phyloP scores from a whole-genome alignment of 1,139 yeast genomes.

The Saccharomyces hybrid region DNA sequence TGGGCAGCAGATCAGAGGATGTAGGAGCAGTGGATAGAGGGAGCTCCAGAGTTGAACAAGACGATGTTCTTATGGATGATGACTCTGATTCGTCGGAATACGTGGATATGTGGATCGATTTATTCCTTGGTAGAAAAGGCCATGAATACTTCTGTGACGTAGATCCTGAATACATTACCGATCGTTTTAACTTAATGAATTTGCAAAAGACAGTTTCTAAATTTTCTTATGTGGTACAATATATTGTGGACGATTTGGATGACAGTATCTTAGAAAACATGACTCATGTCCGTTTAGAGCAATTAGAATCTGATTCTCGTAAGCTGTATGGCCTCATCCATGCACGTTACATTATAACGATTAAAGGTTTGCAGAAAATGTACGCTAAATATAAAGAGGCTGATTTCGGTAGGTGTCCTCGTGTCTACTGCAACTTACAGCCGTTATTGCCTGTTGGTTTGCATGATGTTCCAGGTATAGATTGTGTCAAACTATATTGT shows the following conservation, averaged over 20 bases:
- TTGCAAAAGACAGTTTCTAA: constrained; percentile 77
- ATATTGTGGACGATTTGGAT: constrained; percentile 69
- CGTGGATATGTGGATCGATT: constrained; percentile 88
- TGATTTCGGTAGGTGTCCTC: constrained; percentile 93
- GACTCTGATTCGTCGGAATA: constrained; percentile 29
- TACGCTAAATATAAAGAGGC: constrained; percentile 83
- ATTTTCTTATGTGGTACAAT: constrained; percentile 53
- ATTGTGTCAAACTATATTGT: constrained; percentile 85
- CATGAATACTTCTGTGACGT: constrained; percentile 94
- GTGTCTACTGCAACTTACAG: constrained; percentile 82
- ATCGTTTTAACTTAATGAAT: constrained; percentile 89
- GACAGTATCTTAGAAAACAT: constrained; percentile 39
- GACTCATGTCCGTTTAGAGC: constrained; percentile 48
- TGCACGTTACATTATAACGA: constrained; percentile 79
- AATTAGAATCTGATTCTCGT: constrained; percentile 70
- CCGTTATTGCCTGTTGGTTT: constrained; percentile 91
- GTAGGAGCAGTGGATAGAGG: constrained; percentile 3
- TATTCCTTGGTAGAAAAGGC: constrained; percentile 85
- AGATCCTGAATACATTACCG: constrained; percentile 87
- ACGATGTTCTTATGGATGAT: constrained; percentile 9
- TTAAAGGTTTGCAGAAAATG: constrained; percentile 88
- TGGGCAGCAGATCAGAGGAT: constrained; percentile 12
- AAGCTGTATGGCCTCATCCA: constrained; percentile 71
- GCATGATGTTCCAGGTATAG: constrained; percentile 74
- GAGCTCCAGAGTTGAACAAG: not conserved